These are phyloP conservation scores for Oryza brachyantha DNA, from an alignment of 176 grass and related monocot species.

Conservation along the genomic window DNA sequence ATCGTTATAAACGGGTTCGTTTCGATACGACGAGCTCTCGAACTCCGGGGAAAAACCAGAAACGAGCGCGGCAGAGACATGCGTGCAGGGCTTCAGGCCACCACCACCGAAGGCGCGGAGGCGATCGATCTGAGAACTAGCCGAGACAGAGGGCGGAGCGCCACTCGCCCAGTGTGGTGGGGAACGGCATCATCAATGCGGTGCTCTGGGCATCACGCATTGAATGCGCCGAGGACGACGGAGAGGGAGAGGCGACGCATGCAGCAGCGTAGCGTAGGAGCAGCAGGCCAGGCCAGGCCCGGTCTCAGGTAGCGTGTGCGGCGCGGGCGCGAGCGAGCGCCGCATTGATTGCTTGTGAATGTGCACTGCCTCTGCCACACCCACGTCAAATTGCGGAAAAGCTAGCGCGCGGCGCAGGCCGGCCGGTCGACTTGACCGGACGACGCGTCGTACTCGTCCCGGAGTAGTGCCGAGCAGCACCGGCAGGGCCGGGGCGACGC, in stretches of 20 bases:
- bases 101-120: neutral
- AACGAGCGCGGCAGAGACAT: no score
- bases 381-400: constrained; percentile 4
- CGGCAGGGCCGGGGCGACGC: neutral
- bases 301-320: neutral
- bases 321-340: neutral
- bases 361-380: constrained; percentile 38
- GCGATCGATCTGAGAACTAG: neutral
- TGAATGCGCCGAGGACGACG: neutral
- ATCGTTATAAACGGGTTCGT: neutral
- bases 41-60: neutral
- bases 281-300: neutral
- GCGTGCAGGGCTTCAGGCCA: no score
- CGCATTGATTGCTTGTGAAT: constrained; percentile 28
- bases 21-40: neutral
- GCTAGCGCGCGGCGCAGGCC: neutral
- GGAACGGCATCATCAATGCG: neutral
- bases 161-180: neutral
- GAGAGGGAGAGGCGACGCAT: neutral
- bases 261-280: neutral
- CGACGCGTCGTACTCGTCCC: neutral
- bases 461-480: neutral
- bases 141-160: neutral
- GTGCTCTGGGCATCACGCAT: constrained; percentile 37
- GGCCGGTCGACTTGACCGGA: constrained; percentile 10